Percentiles rank a stretch among this genome's conserved stretches.
phyloP scores from a whole-genome alignment of 2,329 filamentous ascomycete genomes.

The Leptosphaerulina australis region DNA sequence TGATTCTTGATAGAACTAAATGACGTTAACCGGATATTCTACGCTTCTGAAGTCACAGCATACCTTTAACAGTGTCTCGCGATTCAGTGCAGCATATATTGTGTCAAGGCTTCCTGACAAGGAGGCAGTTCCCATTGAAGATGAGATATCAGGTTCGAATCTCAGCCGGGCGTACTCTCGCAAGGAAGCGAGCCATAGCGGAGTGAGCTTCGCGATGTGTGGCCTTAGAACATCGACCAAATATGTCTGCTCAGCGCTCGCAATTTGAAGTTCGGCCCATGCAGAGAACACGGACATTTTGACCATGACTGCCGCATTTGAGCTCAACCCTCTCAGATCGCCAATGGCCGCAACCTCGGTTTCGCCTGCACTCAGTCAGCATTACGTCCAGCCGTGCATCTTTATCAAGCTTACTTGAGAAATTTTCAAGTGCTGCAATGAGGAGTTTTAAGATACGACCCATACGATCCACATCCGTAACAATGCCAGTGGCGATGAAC shows the following conservation, averaged over 20 bases:
- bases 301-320: conserved; percentile 97
- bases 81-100: conserved; percentile 91
- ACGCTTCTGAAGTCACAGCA: background rate
- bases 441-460: conserved; percentile 94
- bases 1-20: conserved; percentile 88
- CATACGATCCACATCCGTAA: conserved; percentile 98
- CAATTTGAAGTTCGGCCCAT: conserved; percentile 96
- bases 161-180: conserved; percentile 90
- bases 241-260: conserved; percentile 89
- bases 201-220: conserved; percentile 86
- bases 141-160: conserved; percentile 97
- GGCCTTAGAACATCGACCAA: conserved; percentile 86
- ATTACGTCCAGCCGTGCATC: background rate
- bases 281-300: conserved; percentile 97
- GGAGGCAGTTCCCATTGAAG: conserved; percentile 79
- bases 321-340: conserved; percentile 88
- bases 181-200: conserved; percentile 90
- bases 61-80: conserved; percentile 83
- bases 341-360: conserved; percentile 85
- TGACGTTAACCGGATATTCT: conserved; percentile 12
- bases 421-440: conserved; percentile 88
- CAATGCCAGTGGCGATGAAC: conserved; percentile 96
- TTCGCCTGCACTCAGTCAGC: conserved; percentile 57
- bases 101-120: conserved; percentile 87
- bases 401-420: conserved; percentile 65